Evolutionary conservation across 371 early-diverging fungal species (phyloP), one percentile per base, ranked within the genome.

Genomic region (Apophysomyces sp.): DNA sequence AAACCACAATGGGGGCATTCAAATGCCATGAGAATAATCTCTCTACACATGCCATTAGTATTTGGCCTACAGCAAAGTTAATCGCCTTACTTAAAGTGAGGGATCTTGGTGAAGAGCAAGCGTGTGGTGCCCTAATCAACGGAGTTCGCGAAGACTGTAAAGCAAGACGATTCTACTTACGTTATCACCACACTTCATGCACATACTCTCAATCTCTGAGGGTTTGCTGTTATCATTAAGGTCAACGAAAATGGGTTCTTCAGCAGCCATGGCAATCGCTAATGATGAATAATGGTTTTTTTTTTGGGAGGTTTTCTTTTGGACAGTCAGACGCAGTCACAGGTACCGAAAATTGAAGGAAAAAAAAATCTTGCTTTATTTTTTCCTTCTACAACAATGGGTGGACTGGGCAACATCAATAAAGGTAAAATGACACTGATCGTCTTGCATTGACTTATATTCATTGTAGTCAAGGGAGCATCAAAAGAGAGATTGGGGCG

Each of bases 1-100:
- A 87, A 83, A 6, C 90, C 91, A 74, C 98, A 97, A 80, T 95
- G 94, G 39, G 90, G 88, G 71, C 98, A 97, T 68, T 96, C 93
- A 69, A 97, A 97, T 26, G 95, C 93, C 92, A 93, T 92, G 32
- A 97, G 68, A 57, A 97, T 89, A 39, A 97, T 85, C 62, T 96
- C 96, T 60, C 92, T 80, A 54, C 32, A 40, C n/a, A 18, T 31
- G 11, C 5, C 53, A 39, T 26, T n/a, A 16, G 29, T n/a, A 62
- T 21, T 9, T n/a, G 18, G 11, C 18, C 27, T 36, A 39, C n/a
- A 11, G 0, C 4, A 24, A 7, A 18, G 13, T 26, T 15, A 28
- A 28, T 13, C 1, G 11, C 41, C 68, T 63, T 77, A 77, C 81
- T 77, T 88, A 80, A 96, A 97, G 74, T 97, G 94, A 40, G 98